Conservation (phyloP, 78 protist species). For the Dictyostelium capitatum region DNA sequence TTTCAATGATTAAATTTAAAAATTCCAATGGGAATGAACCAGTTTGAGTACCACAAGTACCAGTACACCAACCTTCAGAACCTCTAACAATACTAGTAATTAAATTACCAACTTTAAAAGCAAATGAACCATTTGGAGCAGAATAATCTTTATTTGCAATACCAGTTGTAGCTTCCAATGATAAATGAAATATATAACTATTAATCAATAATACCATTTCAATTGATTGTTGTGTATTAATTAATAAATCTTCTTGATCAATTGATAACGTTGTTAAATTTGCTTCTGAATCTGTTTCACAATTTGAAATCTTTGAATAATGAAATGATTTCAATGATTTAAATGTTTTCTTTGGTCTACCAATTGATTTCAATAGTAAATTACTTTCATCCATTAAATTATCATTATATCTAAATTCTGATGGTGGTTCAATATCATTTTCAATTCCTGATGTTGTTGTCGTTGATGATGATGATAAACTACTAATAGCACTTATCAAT, state of each 20-base stretch:
- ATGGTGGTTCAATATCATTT: conserved; percentile 10
- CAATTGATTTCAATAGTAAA: conserved; percentile 4
- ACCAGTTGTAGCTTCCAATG: conserved; percentile 32
- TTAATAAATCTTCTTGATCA: conserved; percentile 43
- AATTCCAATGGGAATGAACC: conserved; percentile 57
- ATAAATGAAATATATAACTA: conserved; percentile 15
- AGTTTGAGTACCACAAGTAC: conserved; percentile 19
- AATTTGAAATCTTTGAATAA: conserved; percentile 1
- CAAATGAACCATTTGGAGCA: conserved; percentile 28
- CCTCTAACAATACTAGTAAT: conserved; percentile 15
- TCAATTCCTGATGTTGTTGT: background rate
- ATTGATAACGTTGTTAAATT: background rate
- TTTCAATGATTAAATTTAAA: conserved; percentile 25
- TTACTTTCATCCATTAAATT: background rate
- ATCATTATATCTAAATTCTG: background rate
- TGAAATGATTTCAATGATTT: conserved; percentile 28
- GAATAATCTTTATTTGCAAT: conserved; percentile 50
- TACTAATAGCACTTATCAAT: background rate
- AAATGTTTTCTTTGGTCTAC: conserved; percentile 14
- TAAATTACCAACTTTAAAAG: conserved; percentile 44
- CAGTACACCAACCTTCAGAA: conserved; percentile 66
- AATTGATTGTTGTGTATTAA: conserved; percentile 31
- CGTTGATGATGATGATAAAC: background rate
- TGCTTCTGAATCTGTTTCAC: conserved; percentile 22
- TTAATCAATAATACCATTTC: conserved; percentile 50